A percentile compares a stretch with the other conserved stretches of the same genome.
Evolutionary conservation across 805 yeast genomes (phyloP).

Genomic region (Yarrowia yakushimensis): DNA sequence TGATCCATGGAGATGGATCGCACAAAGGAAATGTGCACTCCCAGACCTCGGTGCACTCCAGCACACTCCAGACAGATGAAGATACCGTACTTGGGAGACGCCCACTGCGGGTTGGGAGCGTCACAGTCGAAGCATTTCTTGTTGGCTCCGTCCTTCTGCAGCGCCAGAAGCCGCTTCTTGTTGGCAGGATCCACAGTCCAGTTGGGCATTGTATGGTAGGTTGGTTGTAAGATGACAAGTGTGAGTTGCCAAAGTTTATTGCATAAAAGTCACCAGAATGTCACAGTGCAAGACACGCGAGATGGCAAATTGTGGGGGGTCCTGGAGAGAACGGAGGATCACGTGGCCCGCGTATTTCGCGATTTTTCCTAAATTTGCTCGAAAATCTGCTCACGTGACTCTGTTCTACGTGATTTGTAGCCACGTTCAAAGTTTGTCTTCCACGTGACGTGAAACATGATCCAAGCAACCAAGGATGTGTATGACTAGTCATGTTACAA

Average conservation of each 20-base stretch:
- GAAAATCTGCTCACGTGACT: neutral
- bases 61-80: constrained; percentile 98
- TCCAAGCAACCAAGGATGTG: neutral
- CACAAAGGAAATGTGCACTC: constrained; percentile 95
- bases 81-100: constrained; percentile 95
- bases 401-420: neutral
- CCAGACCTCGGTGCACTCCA: constrained; percentile 87
- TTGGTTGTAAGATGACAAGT: constrained; percentile 5
- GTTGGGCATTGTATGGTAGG: constrained; percentile 31
- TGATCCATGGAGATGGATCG: constrained; percentile 98
- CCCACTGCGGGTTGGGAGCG: constrained; percentile 99
- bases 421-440: neutral
- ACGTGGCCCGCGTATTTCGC: neutral
- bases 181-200: constrained; percentile 95
- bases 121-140: constrained; percentile 90
- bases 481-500: no score
- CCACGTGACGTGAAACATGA: neutral
- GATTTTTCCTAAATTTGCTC: neutral
- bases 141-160: constrained; percentile 80
- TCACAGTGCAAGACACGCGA: no score
- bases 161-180: constrained; percentile 56
- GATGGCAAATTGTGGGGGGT: no score
- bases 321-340: neutral
- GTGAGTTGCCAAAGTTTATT: neutral
- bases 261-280: neutral